Conservation (phyloP, 768 basidiomycete species). For the Termitomyces sp. region DNA sequence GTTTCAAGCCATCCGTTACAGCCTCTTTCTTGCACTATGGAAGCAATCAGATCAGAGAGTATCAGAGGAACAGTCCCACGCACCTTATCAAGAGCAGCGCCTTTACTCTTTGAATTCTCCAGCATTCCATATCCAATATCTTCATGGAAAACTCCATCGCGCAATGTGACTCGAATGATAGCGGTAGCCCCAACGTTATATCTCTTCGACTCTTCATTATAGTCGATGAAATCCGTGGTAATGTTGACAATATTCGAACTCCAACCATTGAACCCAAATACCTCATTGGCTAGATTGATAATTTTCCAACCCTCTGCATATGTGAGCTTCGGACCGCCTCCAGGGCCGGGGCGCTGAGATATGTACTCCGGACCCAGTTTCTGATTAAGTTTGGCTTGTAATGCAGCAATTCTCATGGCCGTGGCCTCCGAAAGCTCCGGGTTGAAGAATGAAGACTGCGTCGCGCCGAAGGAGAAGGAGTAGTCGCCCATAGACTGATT, state of each 20-base stretch:
- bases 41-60: neutral
- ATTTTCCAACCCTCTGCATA: slow-evolving; percentile 98
- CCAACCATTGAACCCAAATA: slow-evolving; percentile 98
- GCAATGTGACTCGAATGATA: slow-evolving; percentile 79
- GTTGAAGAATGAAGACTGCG: slow-evolving; percentile 26
- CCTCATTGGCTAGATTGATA: slow-evolving; percentile 96
- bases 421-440: slow-evolving; percentile 55
- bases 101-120: slow-evolving; percentile 86
- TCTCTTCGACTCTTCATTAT: slow-evolving; percentile 56
- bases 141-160: slow-evolving; percentile 88
- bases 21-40: slow-evolving; percentile 96
- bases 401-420: slow-evolving; percentile 56
- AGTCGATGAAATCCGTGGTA: slow-evolving; percentile 76
- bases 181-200: slow-evolving; percentile 79
- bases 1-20: slow-evolving; percentile 91
- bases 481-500: slow-evolving; percentile 19
- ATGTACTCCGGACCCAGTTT: slow-evolving; percentile 94
- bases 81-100: slow-evolving; percentile 87
- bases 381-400: slow-evolving; percentile 70
- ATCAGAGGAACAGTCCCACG: slow-evolving; percentile 15
- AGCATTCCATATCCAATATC: slow-evolving; percentile 88
- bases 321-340: slow-evolving; percentile 81
- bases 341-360: slow-evolving; percentile 83
- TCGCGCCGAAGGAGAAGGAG: slow-evolving; percentile 23
- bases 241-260: slow-evolving; percentile 73